These are phyloP conservation scores for Hypoxylon cercidicola DNA, from an alignment of 495 filamentous ascomycete species.

Conservation along the genomic window DNA sequence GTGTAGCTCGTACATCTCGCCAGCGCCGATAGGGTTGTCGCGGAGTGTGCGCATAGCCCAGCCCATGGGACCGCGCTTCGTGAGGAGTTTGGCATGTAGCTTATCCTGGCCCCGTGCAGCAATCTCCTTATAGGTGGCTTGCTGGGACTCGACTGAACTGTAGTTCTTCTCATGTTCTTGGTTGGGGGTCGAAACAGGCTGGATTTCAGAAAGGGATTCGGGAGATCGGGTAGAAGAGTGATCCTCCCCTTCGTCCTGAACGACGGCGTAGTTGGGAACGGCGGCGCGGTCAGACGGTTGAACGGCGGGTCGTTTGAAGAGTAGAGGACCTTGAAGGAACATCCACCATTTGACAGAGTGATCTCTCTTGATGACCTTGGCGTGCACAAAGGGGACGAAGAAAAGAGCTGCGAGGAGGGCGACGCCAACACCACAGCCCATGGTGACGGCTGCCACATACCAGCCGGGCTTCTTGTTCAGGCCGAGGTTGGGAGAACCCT, in stretches of 20 bases:
- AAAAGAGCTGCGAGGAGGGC: conserved; percentile 63
- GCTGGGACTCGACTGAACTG: conserved; percentile 52
- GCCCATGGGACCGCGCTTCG: conserved; percentile 69
- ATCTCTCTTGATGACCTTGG: conserved; percentile 66
- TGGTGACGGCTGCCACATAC: conserved; percentile 66
- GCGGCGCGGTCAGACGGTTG: conserved; percentile 54
- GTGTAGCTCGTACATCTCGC: conserved; percentile 72
- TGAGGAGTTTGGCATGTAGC: conserved; percentile 64
- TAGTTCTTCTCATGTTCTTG: conserved; percentile 57
- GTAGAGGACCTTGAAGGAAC: conserved; percentile 63
- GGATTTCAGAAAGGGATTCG: conserved; percentile 32
- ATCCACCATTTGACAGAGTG: conserved; percentile 63
- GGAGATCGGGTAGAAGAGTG: conserved; percentile 25
- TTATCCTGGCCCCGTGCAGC: conserved; percentile 59
- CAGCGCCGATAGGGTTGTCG: conserved; percentile 73
- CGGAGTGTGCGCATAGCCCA: conserved; percentile 78
- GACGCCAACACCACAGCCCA: conserved; percentile 64
- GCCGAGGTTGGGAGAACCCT: conserved; percentile 67
- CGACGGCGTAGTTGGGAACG: conserved; percentile 50
- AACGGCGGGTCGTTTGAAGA: conserved; percentile 59
- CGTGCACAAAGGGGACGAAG: conserved; percentile 68
- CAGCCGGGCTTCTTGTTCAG: conserved; percentile 65
- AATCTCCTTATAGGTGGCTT: conserved; percentile 66
- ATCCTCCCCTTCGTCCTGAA: conserved; percentile 41
- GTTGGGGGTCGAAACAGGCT: conserved; percentile 5